Evolutionary conservation across 73 alveolate species (phyloP).

Genomic region (Tetrahymena malaccensis): DNA sequence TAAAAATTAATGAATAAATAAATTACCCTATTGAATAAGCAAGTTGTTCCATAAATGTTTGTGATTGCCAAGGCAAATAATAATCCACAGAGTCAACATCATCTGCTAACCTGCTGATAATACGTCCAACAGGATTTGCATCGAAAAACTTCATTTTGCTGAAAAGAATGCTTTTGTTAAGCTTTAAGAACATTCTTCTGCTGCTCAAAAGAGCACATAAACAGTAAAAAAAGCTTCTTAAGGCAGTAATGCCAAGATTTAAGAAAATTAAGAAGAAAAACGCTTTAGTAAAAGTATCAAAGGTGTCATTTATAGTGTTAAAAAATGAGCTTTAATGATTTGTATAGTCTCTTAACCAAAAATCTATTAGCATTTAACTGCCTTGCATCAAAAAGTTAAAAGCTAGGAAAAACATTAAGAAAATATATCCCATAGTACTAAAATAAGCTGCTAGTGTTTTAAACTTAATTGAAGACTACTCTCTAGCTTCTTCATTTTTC

Average conservation of each 20-base stretch:
- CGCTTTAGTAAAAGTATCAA: not conserved
- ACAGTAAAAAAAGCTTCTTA: not conserved
- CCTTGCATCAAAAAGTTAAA: not conserved
- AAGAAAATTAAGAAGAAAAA: not conserved
- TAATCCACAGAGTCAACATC: constrained; percentile 14
- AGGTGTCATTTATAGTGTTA: not conserved
- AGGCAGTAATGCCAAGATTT: not conserved
- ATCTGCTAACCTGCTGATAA: constrained; percentile 21
- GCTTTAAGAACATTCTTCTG: not conserved
- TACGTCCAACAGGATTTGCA: constrained; percentile 25
- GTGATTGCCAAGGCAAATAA: constrained; percentile 14
- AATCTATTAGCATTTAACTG: constrained; percentile 13
- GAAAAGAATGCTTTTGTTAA: constrained; percentile 5
- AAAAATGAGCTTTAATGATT: not conserved
- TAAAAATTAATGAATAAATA: too few relatives aligned
- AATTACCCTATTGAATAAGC: not conserved
- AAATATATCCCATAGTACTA: not conserved
- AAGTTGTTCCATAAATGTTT: not conserved
- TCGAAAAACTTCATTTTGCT: constrained; percentile 33
- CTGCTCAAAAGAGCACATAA: constrained; percentile 12
- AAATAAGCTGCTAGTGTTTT: constrained; percentile 6
- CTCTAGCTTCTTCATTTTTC: constrained; percentile 46
- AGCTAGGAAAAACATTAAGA: not conserved
- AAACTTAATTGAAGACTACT: constrained; percentile 19
- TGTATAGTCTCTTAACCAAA: constrained; percentile 30